These are phyloP conservation scores for Komagataella pastoris DNA, from an alignment of 805 yeast genomes.

Conservation along the genomic window DNA sequence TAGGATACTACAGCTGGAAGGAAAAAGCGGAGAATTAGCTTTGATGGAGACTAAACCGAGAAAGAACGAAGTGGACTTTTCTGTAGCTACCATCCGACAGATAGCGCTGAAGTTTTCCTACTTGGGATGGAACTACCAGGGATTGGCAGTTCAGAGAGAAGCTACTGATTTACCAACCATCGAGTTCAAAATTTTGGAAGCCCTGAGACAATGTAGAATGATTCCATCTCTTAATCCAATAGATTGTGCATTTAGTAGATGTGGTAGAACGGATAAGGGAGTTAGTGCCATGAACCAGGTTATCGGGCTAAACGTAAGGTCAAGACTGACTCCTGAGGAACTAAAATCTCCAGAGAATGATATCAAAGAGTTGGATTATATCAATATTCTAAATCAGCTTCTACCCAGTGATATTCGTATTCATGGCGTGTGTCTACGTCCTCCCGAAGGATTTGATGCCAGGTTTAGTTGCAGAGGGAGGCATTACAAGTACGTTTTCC, in stretches of 20 bases:
- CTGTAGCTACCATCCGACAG: constrained; percentile 46
- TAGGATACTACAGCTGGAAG: constrained; percentile 44
- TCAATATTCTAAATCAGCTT: constrained; percentile 58
- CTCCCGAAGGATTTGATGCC: constrained; percentile 79
- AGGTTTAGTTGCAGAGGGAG: constrained; percentile 81
- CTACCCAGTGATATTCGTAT: constrained; percentile 74
- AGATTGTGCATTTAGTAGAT: constrained; percentile 67
- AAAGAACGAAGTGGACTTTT: constrained; percentile 43
- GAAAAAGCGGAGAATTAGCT: constrained; percentile 1
- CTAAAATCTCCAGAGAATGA: constrained; percentile 48
- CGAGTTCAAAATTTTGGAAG: constrained; percentile 63
- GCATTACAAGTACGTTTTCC: constrained; percentile 77
- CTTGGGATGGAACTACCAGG: constrained; percentile 90
- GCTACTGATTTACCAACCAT: constrained; percentile 77
- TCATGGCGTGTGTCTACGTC: constrained; percentile 73
- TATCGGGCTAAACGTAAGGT: constrained; percentile 65
- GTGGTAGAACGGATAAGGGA: constrained; percentile 95
- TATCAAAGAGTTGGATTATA: constrained; percentile 58
- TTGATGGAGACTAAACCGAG: constrained; percentile 3
- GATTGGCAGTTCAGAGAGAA: constrained; percentile 71
- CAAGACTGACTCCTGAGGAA: constrained; percentile 48
- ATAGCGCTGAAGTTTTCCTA: constrained; percentile 80
- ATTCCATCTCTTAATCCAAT: constrained; percentile 46
- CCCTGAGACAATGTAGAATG: constrained; percentile 52
- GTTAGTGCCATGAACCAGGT: constrained; percentile 97